Conservation (phyloP, 1,284 basidiomycete species). For the Ceratobasidium sp. region DNA sequence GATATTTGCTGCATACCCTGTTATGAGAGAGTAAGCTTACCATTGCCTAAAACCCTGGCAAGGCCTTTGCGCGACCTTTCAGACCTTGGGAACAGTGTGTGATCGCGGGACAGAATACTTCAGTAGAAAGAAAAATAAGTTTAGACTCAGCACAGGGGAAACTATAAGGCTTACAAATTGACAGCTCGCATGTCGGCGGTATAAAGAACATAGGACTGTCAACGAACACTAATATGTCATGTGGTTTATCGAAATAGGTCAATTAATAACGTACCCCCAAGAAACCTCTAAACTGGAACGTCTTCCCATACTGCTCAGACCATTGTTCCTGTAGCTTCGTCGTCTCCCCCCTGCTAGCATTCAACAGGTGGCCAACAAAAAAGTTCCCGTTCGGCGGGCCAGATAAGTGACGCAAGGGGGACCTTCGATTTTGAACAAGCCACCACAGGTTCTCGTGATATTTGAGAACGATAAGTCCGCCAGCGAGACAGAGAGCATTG, state of each 20-base stretch:
- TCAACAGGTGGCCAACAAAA: constrained; percentile 33
- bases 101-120: constrained; percentile 9
- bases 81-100: not conserved
- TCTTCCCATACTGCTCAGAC: constrained; percentile 38
- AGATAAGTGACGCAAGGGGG: constrained; percentile 8
- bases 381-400: constrained; percentile 5
- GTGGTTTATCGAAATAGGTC: no score
- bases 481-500: constrained; percentile 13
- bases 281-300: constrained; percentile 13
- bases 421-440: not conserved
- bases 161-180: constrained; percentile 6
- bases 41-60: constrained; percentile 37
- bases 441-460: not conserved
- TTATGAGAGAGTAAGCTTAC: not conserved
- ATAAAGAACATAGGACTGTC: constrained; percentile 15
- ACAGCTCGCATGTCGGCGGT: constrained; percentile 37
- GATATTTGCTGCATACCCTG: not conserved
- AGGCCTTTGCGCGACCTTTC: not conserved
- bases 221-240: not conserved
- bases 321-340: constrained; percentile 31
- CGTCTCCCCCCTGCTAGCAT: not conserved
- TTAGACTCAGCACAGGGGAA: not conserved
- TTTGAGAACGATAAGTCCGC: constrained; percentile 42
- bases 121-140: not conserved
- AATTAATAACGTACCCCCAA: constrained; percentile 20